These are phyloP conservation scores for Quercus phellos DNA, from an alignment of 331 rosid genomes.

Conservation along the genomic window DNA sequence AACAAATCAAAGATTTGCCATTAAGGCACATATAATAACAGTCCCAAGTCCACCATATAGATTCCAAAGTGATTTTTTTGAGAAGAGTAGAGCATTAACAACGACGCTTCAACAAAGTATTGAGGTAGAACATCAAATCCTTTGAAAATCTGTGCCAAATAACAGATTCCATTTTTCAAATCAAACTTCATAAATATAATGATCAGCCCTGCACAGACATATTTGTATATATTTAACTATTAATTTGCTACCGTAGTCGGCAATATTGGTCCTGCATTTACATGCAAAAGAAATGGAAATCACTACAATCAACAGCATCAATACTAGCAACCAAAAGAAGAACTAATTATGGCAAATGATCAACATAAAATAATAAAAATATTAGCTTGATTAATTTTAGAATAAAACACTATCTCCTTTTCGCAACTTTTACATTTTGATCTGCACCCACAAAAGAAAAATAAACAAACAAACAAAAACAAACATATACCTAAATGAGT, in stretches of 20 bases:
- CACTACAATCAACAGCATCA: not conserved
- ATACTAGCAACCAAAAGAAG: not conserved
- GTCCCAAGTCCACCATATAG: conserved; percentile 34
- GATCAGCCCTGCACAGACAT: not conserved
- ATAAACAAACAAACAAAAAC: conserved; percentile 4
- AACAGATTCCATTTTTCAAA: not conserved
- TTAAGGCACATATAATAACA: conserved; percentile 16
- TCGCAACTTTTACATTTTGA: conserved; percentile 42
- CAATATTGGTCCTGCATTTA: not conserved
- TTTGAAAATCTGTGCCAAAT: not conserved
- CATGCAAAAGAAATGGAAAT: conserved; percentile 3
- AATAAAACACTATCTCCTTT: conserved; percentile 23
- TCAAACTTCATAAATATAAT: not conserved
- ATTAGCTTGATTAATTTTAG: conserved; percentile 20
- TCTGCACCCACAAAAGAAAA: conserved; percentile 22
- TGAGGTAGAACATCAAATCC: not conserved
- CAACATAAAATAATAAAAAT: conserved; percentile 19
- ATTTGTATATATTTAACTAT: not conserved
- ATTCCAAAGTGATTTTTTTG: conserved; percentile 40
- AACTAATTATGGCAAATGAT: conserved; percentile 11
- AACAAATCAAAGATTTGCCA: conserved; percentile 49
- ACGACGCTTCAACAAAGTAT: not conserved
- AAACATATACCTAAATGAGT: conserved; percentile 44
- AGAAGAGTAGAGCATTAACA: conserved; percentile 13
- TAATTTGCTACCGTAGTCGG: not conserved